Evolutionary conservation across 2,329 filamentous ascomycete genomes (phyloP).

Genomic region (Pseudovirgaria hyperparasitica): DNA sequence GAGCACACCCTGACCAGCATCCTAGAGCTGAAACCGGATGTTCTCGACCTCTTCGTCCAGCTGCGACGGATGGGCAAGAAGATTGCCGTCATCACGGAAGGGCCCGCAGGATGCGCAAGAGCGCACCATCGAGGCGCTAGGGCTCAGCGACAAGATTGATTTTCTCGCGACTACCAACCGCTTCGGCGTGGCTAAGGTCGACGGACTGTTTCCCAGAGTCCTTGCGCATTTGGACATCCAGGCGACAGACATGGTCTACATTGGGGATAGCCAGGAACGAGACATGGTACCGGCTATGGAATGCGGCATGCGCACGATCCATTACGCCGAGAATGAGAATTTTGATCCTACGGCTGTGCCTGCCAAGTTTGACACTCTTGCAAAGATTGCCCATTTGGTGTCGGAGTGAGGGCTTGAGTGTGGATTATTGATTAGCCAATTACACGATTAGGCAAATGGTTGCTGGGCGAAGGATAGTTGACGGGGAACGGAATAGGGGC

Average conservation of each 20-base stretch:
- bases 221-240: slow-evolving; percentile 1
- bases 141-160: slow-evolving; percentile 15
- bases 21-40: slow-evolving; percentile 26
- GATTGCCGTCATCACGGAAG: slow-evolving; percentile 34
- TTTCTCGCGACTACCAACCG: slow-evolving; percentile 22
- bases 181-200: slow-evolving; percentile 17
- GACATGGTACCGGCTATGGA: slow-evolving; percentile 7
- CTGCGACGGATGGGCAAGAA: slow-evolving; percentile 25
- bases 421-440: no score
- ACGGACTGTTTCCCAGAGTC: slow-evolving; percentile 16
- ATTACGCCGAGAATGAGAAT: no score
- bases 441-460: no score
- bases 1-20: slow-evolving; percentile 15
- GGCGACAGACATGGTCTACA: slow-evolving; percentile 6
- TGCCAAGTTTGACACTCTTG: no score
- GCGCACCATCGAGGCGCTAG: slow-evolving; percentile 27
- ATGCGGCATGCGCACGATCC: slow-evolving; percentile 4
- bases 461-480: no score
- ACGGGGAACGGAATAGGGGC: no score
- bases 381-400: no score
- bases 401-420: no score
- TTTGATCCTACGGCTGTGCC: no score
- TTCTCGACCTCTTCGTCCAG: slow-evolving; percentile 18
- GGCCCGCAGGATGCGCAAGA: slow-evolving; percentile 35
- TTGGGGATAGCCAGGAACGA: slow-evolving; percentile 9